Evolutionary conservation across 163 green algal species (phyloP).

Genomic region (Scenedesmus sp.): DNA sequence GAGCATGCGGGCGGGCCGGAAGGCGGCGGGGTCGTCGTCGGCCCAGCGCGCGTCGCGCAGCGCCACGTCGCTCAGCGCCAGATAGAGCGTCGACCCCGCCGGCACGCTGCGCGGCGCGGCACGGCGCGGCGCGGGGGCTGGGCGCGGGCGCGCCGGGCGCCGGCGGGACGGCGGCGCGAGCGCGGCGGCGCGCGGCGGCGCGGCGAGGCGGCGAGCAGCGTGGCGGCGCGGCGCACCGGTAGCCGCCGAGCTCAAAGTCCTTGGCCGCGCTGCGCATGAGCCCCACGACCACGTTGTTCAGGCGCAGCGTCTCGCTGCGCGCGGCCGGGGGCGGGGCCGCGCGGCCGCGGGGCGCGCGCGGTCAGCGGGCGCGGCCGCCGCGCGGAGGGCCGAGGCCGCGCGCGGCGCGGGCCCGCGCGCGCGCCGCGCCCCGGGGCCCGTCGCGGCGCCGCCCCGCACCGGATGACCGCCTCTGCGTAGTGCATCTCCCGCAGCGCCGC

Average conservation of each 20-base stretch:
- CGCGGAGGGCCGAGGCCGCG: too few species aligned
- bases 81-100: conserved; percentile 12
- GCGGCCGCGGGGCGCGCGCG: too few species aligned
- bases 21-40: conserved; percentile 8
- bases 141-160: too few species aligned
- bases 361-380: too few species aligned
- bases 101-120: conserved; percentile 7
- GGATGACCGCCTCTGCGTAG: conserved; percentile 52
- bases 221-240: background rate
- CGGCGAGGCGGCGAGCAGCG: background rate
- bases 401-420: too few species aligned
- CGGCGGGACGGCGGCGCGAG: too few species aligned
- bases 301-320: conserved; percentile 36
- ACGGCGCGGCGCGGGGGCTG: too few species aligned
- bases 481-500: conserved; percentile 53
- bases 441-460: background rate
- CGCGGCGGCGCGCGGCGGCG: background rate
- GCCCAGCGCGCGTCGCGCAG: conserved; percentile 21
- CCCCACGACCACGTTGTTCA: conserved; percentile 24
- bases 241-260: conserved; percentile 35
- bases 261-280: conserved; percentile 17
- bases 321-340: too few species aligned
- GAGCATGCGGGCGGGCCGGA: conserved; percentile 27
- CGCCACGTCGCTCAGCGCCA: background rate
- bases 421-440: too few species aligned